Conservation (phyloP, 371 early-diverging fungal genomes). For the Encephalitozoon romaleae region DNA sequence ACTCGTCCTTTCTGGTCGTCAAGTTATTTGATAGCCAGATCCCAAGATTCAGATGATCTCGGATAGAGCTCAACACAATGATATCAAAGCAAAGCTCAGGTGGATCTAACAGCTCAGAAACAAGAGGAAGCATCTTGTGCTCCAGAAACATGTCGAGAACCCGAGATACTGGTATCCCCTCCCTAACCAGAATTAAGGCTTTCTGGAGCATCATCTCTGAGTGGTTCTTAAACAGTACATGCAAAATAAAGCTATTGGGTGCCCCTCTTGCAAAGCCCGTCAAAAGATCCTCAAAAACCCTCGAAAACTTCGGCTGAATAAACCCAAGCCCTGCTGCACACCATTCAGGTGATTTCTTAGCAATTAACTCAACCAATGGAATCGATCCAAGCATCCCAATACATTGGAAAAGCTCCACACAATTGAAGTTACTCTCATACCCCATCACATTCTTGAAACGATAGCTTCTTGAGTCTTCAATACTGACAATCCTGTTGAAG, state of each 20-base stretch:
- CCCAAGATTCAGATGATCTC: constrained; percentile 51
- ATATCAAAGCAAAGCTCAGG: constrained; percentile 49
- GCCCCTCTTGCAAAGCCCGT: constrained; percentile 18
- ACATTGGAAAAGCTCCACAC: constrained; percentile 49
- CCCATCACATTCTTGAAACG: constrained; percentile 38
- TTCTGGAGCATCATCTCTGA: constrained; percentile 11
- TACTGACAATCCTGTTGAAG: constrained; percentile 30
- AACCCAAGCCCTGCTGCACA: constrained; percentile 40
- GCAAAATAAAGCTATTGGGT: constrained; percentile 28
- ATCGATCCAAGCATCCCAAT: constrained; percentile 22
- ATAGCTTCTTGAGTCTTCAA: constrained; percentile 27
- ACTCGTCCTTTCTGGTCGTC: constrained; percentile 7
- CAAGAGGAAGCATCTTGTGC: constrained; percentile 47
- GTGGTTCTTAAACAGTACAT: constrained; percentile 36
- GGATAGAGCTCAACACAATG: constrained; percentile 42
- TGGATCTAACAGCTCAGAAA: constrained; percentile 36
- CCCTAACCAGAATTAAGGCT: not conserved
- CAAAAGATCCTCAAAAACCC: constrained; percentile 38
- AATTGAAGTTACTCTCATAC: constrained; percentile 49
- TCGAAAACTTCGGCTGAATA: constrained; percentile 28
- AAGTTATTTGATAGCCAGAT: constrained; percentile 42
- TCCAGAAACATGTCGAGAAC: constrained; percentile 50
- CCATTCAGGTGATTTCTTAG: constrained; percentile 40
- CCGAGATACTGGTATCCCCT: constrained; percentile 34
- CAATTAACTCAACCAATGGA: constrained; percentile 28